Evolutionary conservation across 768 basidiomycete species (phyloP).

Genomic region (Dacryopinax spathularia): DNA sequence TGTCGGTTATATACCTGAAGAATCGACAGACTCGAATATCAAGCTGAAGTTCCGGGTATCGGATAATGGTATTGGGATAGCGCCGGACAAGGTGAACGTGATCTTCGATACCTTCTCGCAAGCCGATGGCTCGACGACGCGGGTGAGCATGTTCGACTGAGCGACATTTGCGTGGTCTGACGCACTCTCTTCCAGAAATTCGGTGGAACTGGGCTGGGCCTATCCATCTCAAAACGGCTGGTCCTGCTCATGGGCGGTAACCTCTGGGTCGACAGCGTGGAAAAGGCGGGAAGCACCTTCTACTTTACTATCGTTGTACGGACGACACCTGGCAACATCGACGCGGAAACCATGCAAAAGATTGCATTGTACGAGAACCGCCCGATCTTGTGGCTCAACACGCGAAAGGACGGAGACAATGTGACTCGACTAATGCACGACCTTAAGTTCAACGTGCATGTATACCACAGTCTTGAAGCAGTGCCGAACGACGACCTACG

Average conservation of each 20-base stretch:
- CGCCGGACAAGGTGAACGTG: constrained; percentile 91
- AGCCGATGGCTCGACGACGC: constrained; percentile 93
- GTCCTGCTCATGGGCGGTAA: constrained; percentile 96
- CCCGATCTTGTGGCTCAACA: neutral
- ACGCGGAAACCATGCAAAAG: neutral
- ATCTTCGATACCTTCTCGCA: constrained; percentile 99
- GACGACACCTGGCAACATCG: neutral
- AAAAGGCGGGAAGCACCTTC: constrained; percentile 83
- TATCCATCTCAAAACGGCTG: constrained; percentile 94
- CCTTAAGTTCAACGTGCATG: neutral
- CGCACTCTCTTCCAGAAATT: constrained; percentile 50
- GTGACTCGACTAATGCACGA: neutral
- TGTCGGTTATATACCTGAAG: constrained; percentile 52
- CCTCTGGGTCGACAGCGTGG: constrained; percentile 97
- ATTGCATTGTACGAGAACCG: neutral
- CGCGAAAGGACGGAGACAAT: neutral
- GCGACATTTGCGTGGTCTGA: constrained; percentile 9
- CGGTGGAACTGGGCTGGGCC: constrained; percentile 88
- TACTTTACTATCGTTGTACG: constrained; percentile 88
- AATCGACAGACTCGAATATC: constrained; percentile 62
- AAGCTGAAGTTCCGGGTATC: constrained; percentile 94
- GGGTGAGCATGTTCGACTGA: constrained; percentile 36
- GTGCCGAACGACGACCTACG: neutral
- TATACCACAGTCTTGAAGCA: neutral
- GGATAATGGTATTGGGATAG: constrained; percentile 97